Percentiles rank a stretch among this genome's conserved stretches.
Evolutionary conservation across 768 basidiomycete species (phyloP).

Genomic region (Podaxis mareebaensis): DNA sequence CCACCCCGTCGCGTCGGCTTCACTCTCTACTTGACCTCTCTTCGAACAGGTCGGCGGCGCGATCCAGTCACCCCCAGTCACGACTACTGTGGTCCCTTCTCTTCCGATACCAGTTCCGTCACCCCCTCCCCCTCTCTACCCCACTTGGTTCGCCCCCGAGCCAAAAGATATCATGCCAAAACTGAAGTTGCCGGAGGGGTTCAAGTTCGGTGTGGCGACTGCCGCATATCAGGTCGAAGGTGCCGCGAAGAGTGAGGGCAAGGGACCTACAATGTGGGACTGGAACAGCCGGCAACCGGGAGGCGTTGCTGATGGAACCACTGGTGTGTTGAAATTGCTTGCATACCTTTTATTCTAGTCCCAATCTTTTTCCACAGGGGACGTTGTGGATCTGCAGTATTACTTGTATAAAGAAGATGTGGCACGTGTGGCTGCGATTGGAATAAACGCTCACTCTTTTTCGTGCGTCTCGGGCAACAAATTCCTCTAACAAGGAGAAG

Average conservation of each 20-base stretch:
- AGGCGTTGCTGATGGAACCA: conserved; percentile 43
- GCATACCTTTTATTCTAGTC: background rate
- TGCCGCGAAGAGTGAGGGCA: conserved; percentile 49
- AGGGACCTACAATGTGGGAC: conserved; percentile 50
- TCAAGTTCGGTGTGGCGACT: conserved; percentile 53
- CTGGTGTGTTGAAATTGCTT: conserved; percentile 28
- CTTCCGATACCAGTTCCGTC: conserved; percentile 41
- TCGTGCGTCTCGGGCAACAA: conserved; percentile 33
- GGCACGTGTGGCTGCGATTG: conserved; percentile 48
- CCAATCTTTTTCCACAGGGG: conserved; percentile 29
- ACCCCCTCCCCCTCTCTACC: conserved; percentile 45
- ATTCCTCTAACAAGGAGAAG: background rate
- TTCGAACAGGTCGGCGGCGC: conserved; percentile 37
- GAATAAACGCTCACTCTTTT: conserved; percentile 53
- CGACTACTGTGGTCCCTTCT: conserved; percentile 41
- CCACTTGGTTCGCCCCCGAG: conserved; percentile 43
- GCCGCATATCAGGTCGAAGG: conserved; percentile 58
- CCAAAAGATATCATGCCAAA: conserved; percentile 45
- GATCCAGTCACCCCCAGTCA: conserved; percentile 44
- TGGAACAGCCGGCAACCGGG: conserved; percentile 47
- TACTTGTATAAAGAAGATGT: conserved; percentile 55
- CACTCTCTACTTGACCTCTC: background rate
- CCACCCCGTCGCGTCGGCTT: background rate
- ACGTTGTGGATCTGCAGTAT: conserved; percentile 50
- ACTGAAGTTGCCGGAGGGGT: conserved; percentile 45